Base-by-base conservation (phyloP, 192 early-diverging fungal species). In the Endogone sp. region DNA sequence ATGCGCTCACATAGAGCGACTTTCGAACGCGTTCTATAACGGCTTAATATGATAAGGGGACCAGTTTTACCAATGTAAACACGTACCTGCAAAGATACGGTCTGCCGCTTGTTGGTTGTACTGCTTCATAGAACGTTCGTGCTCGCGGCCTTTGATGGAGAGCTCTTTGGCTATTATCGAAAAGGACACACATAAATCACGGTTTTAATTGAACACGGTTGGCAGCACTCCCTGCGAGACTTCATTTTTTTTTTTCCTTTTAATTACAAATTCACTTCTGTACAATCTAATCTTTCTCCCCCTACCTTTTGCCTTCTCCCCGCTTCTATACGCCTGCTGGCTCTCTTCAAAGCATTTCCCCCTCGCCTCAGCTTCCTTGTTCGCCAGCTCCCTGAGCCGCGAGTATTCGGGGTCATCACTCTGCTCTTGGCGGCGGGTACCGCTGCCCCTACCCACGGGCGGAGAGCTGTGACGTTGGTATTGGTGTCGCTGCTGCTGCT, bases 61-160 rank as follows among this genome's bases (percentile, higher is more conserved):
- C 16, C 37, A 11, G 37, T n/a, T n/a, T n/a, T n/a, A n/a, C n/a
- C n/a, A n/a, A n/a, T n/a, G n/a, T n/a, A n/a, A n/a, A 22, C 8
- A 56, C 64, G 66, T 83, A 86, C 85, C 60, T 25, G 61, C 24
- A 69, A 78, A 86, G 9, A 79, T 73, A 54, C 69, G 64, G n/a
- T 84, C 77, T 54, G 79, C 83, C 0, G 90, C 90, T 32, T 79
- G 63, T 3, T 73, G 61, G 61, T 91, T 89, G 60, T 75, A 85
- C 32, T 75, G 60, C 22, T 83, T 70, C 90, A 90, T 91, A 44
- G 75, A 44, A 8, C 67, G 60, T 24, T 75, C 83, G 72, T 88
- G 83, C 27, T 79, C 75, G 59, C 90, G 86, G 9, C 83, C 84
- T 44, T 86, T 64, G 29, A 76, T 70, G 2, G 82, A 84, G 21